A percentile compares a stretch with the other conserved stretches of the same genome.
phyloP scores from a whole-genome alignment of 208 protist species.

The Acanthamoeba castellanii region DNA sequence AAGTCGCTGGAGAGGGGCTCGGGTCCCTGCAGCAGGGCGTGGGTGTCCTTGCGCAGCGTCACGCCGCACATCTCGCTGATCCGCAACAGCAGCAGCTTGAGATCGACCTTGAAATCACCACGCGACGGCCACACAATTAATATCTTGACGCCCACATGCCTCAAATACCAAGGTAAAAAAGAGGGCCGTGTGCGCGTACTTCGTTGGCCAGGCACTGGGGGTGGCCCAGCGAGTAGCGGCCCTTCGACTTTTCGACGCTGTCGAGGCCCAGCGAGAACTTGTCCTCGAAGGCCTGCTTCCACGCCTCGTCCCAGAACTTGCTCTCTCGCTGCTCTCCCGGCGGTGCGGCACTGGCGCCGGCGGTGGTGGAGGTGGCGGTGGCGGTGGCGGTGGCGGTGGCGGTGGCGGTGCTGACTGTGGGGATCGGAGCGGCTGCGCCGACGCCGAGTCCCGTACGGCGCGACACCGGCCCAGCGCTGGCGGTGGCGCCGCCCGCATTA shows the following conservation, averaged over 20 bases:
- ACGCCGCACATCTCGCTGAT: conserved; percentile 70
- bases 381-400: background rate
- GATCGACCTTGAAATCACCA: background rate
- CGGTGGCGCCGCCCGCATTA: background rate
- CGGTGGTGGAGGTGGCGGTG: too few relatives aligned
- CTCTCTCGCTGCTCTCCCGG: background rate
- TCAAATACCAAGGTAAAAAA: too few relatives aligned
- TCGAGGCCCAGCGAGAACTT: conserved; percentile 23
- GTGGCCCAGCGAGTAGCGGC: background rate
- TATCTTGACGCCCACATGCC: background rate
- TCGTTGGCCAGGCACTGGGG: conserved; percentile 35
- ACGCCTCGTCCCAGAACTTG: conserved; percentile 62
- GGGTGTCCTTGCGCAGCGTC: conserved; percentile 43
- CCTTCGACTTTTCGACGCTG: background rate
- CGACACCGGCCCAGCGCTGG: background rate
- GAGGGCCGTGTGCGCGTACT: background rate
- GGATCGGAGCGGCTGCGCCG: too few relatives aligned
- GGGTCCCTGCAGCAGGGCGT: background rate
- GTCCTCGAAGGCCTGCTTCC: conserved; percentile 14
- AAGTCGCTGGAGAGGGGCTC: conserved; percentile 16
- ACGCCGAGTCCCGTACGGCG: background rate
- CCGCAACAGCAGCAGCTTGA: conserved; percentile 33
- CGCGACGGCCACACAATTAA: background rate
- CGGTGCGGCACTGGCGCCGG: too few relatives aligned
- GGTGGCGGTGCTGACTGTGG: background rate